These are phyloP conservation scores for Cryptococcus deneoformans DNA, from an alignment of 1,284 basidiomycete species.

Conservation along the genomic window DNA sequence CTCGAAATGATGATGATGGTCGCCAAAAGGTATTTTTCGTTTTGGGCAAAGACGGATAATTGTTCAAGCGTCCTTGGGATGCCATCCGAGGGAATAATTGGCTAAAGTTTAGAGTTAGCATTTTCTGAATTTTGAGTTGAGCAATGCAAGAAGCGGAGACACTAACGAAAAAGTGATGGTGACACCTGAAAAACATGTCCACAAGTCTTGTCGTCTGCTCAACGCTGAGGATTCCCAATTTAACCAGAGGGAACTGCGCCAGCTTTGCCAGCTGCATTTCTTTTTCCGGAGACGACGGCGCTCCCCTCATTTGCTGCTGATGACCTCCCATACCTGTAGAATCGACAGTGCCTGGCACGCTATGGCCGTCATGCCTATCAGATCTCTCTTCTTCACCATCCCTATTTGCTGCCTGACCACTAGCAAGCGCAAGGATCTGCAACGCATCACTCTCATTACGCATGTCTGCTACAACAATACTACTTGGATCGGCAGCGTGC, in stretches of 20 bases:
- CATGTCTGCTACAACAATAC: constrained; percentile 48
- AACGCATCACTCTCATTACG: constrained; percentile 50
- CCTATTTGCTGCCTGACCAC: constrained; percentile 20
- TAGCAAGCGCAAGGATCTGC: constrained; percentile 47
- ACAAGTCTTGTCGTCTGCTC: constrained; percentile 40
- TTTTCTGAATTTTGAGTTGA: neutral
- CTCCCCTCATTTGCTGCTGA: constrained; percentile 4
- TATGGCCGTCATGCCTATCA: constrained; percentile 1
- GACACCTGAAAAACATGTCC: constrained; percentile 46
- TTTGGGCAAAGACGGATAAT: constrained; percentile 44
- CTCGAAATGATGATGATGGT: constrained; percentile 51
- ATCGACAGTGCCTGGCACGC: neutral
- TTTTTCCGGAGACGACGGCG: neutral
- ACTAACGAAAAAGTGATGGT: constrained; percentile 51
- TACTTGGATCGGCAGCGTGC: constrained; percentile 37
- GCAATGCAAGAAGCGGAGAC: too few relatives aligned
- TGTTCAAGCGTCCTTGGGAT: constrained; percentile 46
- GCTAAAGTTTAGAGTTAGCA: constrained; percentile 23
- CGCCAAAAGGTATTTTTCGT: constrained; percentile 49
- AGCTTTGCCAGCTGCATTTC: constrained; percentile 12
- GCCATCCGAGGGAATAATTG: constrained; percentile 47
- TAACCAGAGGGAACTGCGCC: constrained; percentile 47
- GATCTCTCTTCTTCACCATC: constrained; percentile 6
- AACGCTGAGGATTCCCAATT: constrained; percentile 42
- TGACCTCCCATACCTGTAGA: neutral